Evolutionary conservation across 305 asterid species (phyloP).

Genomic region (Ilex paraguariensis): DNA sequence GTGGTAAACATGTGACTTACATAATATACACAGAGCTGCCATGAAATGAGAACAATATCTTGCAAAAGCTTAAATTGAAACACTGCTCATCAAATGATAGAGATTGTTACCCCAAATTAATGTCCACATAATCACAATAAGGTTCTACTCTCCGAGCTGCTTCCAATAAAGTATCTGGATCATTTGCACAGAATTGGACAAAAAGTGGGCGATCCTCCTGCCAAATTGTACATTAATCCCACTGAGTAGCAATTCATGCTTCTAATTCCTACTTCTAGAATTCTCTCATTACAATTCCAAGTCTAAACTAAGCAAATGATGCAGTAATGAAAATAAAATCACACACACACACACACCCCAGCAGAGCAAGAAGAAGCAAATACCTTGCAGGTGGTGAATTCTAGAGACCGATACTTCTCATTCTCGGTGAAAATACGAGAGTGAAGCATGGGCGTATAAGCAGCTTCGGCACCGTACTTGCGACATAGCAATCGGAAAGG

Average conservation of each 20-base stretch:
- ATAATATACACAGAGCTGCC: no score
- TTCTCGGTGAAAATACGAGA: slow-evolving; percentile 72
- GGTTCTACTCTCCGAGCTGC: slow-evolving; percentile 88
- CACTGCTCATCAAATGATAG: background rate
- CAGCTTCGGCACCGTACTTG: slow-evolving; percentile 88
- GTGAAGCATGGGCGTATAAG: slow-evolving; percentile 96
- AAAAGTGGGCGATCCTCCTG: slow-evolving; percentile 94
- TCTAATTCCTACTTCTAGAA: no score
- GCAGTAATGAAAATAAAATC: no score
- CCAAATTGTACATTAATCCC: slow-evolving; percentile 4
- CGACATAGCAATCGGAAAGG: slow-evolving; percentile 93
- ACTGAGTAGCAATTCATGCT: no score
- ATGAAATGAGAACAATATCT: no score
- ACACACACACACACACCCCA: no score
- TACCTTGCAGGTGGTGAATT: slow-evolving; percentile 88
- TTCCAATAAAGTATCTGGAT: slow-evolving; percentile 74
- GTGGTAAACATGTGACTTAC: no score
- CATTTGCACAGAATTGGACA: slow-evolving; percentile 95
- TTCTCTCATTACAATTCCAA: no score
- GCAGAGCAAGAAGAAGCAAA: no score
- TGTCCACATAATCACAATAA: slow-evolving; percentile 80
- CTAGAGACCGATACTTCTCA: slow-evolving; percentile 66
- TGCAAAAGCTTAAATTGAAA: no score
- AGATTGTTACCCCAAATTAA: slow-evolving; percentile 72
- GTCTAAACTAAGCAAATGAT: no score